Evolutionary conservation across 495 filamentous ascomycete species (phyloP).

Genomic region (Trichoderma reesei): DNA sequence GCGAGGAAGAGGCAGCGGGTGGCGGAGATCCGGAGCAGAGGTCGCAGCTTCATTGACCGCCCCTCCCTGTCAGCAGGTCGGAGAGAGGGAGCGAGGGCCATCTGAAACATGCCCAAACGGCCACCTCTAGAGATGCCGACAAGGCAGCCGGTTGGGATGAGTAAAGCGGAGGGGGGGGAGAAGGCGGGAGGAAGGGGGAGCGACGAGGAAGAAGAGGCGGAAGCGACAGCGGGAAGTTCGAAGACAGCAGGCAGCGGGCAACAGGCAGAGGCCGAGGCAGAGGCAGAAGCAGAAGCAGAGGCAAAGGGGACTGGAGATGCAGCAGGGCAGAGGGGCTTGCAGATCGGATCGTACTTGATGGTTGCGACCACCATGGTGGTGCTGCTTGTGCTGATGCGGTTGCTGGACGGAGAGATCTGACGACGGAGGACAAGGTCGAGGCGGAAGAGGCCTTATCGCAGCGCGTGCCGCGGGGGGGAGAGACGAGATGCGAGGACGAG

Average conservation of each 20-base stretch:
- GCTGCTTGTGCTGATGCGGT: constrained; percentile 6
- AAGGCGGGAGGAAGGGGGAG: too few relatives aligned
- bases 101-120: neutral
- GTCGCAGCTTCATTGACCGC: constrained; percentile 4
- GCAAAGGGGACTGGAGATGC: neutral
- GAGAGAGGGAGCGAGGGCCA: constrained; percentile 1
- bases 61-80: constrained; percentile 7
- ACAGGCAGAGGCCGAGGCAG: neutral
- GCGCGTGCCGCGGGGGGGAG: constrained; percentile 1
- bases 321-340: neutral
- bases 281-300: too few relatives aligned
- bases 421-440: constrained; percentile 1
- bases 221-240: too few relatives aligned
- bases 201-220: neutral
- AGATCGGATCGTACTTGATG: constrained; percentile 42
- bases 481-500: constrained; percentile 4
- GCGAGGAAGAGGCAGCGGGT: constrained; percentile 4
- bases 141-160: neutral
- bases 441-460: constrained; percentile 6
- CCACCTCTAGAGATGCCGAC: neutral
- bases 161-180: too few relatives aligned
- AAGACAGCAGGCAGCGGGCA: too few relatives aligned
- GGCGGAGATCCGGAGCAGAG: constrained; percentile 11
- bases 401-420: constrained; percentile 2
- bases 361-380: constrained; percentile 41